phyloP scores from a whole-genome alignment of 2,329 filamentous ascomycete genomes.

The Colletotrichum echinochloae region DNA sequence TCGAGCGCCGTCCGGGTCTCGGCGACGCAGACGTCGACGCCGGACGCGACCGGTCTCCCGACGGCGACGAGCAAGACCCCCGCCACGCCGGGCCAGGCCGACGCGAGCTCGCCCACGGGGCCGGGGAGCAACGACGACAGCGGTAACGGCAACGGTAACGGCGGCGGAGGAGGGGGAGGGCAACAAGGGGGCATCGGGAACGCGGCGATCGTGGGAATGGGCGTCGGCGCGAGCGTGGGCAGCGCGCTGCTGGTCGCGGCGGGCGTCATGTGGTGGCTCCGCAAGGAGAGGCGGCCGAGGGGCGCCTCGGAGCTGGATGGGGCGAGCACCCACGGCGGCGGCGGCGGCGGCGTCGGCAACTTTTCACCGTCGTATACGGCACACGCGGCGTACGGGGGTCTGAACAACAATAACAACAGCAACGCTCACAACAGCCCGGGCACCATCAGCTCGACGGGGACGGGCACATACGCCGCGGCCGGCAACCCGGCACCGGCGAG shows the following conservation, averaged over 20 bases:
- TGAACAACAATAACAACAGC: constrained; percentile 19
- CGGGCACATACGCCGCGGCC: constrained; percentile 20
- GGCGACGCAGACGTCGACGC: constrained; percentile 25
- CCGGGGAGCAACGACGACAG: not conserved
- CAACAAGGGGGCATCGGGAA: constrained; percentile 5
- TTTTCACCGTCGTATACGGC: constrained; percentile 17
- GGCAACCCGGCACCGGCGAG: not conserved
- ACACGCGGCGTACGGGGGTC: constrained; percentile 29
- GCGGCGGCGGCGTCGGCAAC: not conserved
- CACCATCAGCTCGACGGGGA: constrained; percentile 36
- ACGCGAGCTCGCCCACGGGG: constrained; percentile 9
- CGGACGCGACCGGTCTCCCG: constrained; percentile 6
- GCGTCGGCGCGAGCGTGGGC: constrained; percentile 30
- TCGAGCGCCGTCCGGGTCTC: constrained; percentile 5
- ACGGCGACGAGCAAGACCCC: constrained; percentile 28
- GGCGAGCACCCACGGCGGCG: constrained; percentile 11
- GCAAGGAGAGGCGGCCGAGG: constrained; percentile 20
- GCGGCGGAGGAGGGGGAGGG: not conserved
- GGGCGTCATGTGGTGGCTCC: constrained; percentile 33
- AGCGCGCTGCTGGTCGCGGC: constrained; percentile 30
- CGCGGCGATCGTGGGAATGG: constrained; percentile 28
- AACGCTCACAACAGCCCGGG: constrained; percentile 20
- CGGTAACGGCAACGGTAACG: not conserved
- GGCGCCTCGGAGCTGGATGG: constrained; percentile 23
- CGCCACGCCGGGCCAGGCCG: constrained; percentile 9